These are phyloP conservation scores for Diaporthe sp. DNA, from an alignment of 2,329 filamentous ascomycete species.

Conservation along the genomic window DNA sequence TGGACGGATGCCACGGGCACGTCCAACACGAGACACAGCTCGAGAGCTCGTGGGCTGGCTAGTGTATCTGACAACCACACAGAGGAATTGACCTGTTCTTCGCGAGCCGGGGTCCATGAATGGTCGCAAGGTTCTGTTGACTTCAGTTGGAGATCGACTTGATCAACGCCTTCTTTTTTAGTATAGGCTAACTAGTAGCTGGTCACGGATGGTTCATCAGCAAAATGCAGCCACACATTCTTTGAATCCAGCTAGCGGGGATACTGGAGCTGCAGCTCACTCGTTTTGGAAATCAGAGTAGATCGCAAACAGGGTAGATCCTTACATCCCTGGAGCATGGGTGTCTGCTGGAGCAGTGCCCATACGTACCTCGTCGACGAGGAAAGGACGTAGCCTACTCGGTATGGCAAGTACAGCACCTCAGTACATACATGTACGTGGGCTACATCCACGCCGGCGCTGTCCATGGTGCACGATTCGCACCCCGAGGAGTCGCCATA, in stretches of 20 bases:
- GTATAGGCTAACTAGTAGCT: conserved; percentile 24
- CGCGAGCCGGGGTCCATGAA: not conserved
- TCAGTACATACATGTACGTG: not conserved
- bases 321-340: conserved; percentile 31
- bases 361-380: not conserved
- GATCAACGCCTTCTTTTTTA: conserved; percentile 33
- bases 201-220: conserved; percentile 38
- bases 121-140: conserved; percentile 1
- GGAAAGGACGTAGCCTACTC: not conserved
- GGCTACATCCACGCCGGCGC: not conserved
- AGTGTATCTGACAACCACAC: not conserved
- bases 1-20: not conserved
- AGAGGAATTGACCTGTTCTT: conserved; percentile 1
- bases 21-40: not conserved
- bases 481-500: conserved; percentile 22
- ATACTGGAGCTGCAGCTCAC: conserved; percentile 40
- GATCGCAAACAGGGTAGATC: conserved; percentile 38
- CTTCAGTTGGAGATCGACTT: conserved; percentile 22
- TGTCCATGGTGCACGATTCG: not conserved
- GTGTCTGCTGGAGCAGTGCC: not conserved
- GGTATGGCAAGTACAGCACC: not conserved
- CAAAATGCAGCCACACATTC: conserved; percentile 33
- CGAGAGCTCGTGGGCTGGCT: not conserved
- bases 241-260: conserved; percentile 36
- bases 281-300: conserved; percentile 36